These are phyloP conservation scores for Exophiala viscosa DNA, from an alignment of 2,329 filamentous ascomycete genomes.

Conservation along the genomic window DNA sequence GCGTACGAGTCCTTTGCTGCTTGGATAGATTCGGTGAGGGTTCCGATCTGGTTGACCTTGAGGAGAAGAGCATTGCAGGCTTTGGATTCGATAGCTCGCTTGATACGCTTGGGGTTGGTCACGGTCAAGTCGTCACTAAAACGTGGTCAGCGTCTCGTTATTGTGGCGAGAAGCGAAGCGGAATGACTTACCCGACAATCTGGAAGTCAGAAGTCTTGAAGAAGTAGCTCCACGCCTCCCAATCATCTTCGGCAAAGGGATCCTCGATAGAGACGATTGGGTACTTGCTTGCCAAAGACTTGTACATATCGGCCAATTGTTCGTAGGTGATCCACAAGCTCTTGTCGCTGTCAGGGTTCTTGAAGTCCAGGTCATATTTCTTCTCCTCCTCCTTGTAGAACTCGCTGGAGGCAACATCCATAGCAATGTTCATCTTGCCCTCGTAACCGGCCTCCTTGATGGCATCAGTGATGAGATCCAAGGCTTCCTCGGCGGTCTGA, in stretches of 20 bases:
- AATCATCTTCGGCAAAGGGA: slow-evolving; percentile 99
- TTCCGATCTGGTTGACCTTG: slow-evolving; percentile 99
- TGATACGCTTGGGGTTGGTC: slow-evolving; percentile 98
- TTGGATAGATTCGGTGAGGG: slow-evolving; percentile 97
- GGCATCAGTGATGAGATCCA: slow-evolving; percentile 89
- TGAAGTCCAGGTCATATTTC: slow-evolving; percentile 99
- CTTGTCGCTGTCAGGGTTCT: slow-evolving; percentile 96
- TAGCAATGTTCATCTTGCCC: slow-evolving; percentile 94
- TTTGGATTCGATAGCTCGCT: slow-evolving; percentile 99
- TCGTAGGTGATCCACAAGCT: slow-evolving; percentile 99
- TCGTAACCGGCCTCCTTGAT: slow-evolving; percentile 96
- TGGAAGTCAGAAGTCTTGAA: slow-evolving; percentile 98
- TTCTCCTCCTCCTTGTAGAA: slow-evolving; percentile 98
- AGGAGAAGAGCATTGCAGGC: slow-evolving; percentile 96
- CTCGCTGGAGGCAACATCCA: slow-evolving; percentile 98
- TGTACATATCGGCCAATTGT: slow-evolving; percentile 90
- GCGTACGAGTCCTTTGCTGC: slow-evolving; percentile 97
- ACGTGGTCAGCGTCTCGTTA: slow-evolving; percentile 36
- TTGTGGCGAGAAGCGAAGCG: neutral
- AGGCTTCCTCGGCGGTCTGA: slow-evolving; percentile 91
- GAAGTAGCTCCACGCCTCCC: slow-evolving; percentile 99
- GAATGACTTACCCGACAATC: slow-evolving; percentile 69
- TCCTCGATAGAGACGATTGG: slow-evolving; percentile 99
- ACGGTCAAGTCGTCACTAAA: slow-evolving; percentile 85
- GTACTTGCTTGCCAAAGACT: slow-evolving; percentile 85